phyloP scores from a whole-genome alignment of 768 basidiomycete species.

The Mycena chlorophos region DNA sequence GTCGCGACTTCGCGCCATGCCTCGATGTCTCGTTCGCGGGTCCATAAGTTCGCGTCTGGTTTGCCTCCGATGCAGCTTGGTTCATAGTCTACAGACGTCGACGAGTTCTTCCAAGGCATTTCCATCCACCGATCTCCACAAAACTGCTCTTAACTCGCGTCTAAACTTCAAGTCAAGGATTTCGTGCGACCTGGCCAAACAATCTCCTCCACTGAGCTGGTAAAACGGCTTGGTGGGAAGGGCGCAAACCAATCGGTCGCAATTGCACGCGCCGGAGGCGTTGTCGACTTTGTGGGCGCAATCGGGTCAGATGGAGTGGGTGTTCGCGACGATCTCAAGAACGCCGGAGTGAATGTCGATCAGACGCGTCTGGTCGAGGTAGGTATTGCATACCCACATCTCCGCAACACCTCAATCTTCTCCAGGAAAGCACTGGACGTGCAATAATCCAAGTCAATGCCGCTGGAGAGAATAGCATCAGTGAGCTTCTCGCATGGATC shows the following conservation, averaged over 20 bases:
- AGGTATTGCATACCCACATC: slow-evolving; percentile 11
- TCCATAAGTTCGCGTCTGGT: slow-evolving; percentile 47
- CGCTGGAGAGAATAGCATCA: slow-evolving; percentile 63
- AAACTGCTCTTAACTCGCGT: not conserved
- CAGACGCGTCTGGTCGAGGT: slow-evolving; percentile 44
- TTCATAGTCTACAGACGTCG: slow-evolving; percentile 41
- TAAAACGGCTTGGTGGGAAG: slow-evolving; percentile 57
- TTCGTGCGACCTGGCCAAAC: slow-evolving; percentile 62
- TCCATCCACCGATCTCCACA: not conserved
- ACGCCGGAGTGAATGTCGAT: slow-evolving; percentile 41
- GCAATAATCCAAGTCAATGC: slow-evolving; percentile 62
- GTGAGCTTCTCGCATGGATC: slow-evolving; percentile 34
- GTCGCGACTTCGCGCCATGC: too few relatives aligned
- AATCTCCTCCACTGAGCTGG: slow-evolving; percentile 50
- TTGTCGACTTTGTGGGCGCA: slow-evolving; percentile 50
- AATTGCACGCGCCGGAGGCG: slow-evolving; percentile 51
- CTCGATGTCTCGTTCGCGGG: slow-evolving; percentile 43
- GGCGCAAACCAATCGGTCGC: slow-evolving; percentile 67
- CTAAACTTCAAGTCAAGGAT: slow-evolving; percentile 42
- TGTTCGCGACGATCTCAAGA: slow-evolving; percentile 42
- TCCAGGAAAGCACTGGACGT: slow-evolving; percentile 53
- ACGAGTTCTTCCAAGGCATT: slow-evolving; percentile 58
- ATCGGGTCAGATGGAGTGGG: slow-evolving; percentile 55
- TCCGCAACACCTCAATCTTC: not conserved
- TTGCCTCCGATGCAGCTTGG: not conserved